phyloP scores from a whole-genome alignment of 768 basidiomycete species.

The Postia placenta region DNA sequence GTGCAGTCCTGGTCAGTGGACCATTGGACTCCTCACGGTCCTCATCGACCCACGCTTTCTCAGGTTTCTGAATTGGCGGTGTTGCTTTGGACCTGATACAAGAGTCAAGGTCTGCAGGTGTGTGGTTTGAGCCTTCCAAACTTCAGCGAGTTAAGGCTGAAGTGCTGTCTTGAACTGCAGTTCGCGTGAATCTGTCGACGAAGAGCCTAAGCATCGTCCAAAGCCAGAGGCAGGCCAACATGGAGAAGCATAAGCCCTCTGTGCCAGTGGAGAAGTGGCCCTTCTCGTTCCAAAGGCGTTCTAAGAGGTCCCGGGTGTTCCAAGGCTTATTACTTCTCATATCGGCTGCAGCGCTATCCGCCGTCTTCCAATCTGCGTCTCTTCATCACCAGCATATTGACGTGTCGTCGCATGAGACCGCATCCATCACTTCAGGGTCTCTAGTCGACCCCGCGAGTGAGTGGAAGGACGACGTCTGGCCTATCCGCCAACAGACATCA shows the following conservation, averaged over 20 bases:
- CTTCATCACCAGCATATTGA: not conserved
- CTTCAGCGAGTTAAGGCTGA: too few species aligned
- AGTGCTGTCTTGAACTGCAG: too few species aligned
- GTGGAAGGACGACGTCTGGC: slow-evolving; percentile 54
- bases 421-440: not conserved
- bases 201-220: too few species aligned
- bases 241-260: not conserved
- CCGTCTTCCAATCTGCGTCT: slow-evolving; percentile 4
- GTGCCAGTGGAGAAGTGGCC: not conserved
- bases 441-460: slow-evolving; percentile 19
- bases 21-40: too few species aligned
- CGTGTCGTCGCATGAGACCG: not conserved
- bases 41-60: too few species aligned
- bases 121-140: too few species aligned
- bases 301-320: not conserved
- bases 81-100: too few species aligned
- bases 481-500: slow-evolving; percentile 45
- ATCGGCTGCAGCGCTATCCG: slow-evolving; percentile 10
- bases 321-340: slow-evolving; percentile 6
- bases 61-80: too few species aligned
- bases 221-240: too few species aligned
- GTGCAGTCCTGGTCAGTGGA: too few species aligned
- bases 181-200: too few species aligned
- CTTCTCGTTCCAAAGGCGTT: not conserved
- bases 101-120: too few species aligned